These are phyloP conservation scores for Pseudomonodictys pantanalensis DNA, from an alignment of 495 filamentous ascomycete genomes.

Conservation along the genomic window DNA sequence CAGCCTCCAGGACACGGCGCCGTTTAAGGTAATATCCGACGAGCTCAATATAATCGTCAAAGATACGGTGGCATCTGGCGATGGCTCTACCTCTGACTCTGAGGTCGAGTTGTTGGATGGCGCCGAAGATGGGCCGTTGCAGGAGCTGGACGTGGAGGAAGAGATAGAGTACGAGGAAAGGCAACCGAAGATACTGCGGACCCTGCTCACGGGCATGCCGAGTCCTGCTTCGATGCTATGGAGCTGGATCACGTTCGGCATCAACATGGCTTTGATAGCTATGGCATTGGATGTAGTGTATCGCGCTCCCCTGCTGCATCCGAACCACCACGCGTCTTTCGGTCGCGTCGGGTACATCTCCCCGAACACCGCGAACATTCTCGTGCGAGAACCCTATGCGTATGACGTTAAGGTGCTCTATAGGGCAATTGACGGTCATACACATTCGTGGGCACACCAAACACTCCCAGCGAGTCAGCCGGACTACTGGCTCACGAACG, in stretches of 20 bases:
- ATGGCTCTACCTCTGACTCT: constrained; percentile 16
- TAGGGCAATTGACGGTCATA: constrained; percentile 40
- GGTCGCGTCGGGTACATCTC: constrained; percentile 83
- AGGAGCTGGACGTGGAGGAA: constrained; percentile 44
- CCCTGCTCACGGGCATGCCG: constrained; percentile 74
- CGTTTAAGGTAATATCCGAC: constrained; percentile 58
- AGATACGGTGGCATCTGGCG: constrained; percentile 45
- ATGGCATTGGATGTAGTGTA: constrained; percentile 73
- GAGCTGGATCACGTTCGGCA: constrained; percentile 58
- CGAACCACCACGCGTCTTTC: constrained; percentile 73
- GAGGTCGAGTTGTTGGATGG: constrained; percentile 38
- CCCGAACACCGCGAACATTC: constrained; percentile 69
- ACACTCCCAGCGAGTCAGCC: constrained; percentile 47
- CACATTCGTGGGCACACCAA: constrained; percentile 41
- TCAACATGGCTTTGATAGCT: constrained; percentile 66
- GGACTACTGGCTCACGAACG: constrained; percentile 62
- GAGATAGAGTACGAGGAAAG: constrained; percentile 42
- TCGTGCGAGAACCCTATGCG: constrained; percentile 78
- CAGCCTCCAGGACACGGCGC: constrained; percentile 54
- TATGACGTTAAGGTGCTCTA: constrained; percentile 67
- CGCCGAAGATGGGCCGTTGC: constrained; percentile 32
- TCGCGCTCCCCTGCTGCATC: constrained; percentile 63
- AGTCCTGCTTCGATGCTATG: constrained; percentile 62
- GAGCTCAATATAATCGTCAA: constrained; percentile 59
- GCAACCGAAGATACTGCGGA: constrained; percentile 46